Percentiles rank a stretch among this genome's conserved stretches.
Evolutionary conservation across 192 early-diverging fungal species (phyloP).

Genomic region (Backusella sp.): DNA sequence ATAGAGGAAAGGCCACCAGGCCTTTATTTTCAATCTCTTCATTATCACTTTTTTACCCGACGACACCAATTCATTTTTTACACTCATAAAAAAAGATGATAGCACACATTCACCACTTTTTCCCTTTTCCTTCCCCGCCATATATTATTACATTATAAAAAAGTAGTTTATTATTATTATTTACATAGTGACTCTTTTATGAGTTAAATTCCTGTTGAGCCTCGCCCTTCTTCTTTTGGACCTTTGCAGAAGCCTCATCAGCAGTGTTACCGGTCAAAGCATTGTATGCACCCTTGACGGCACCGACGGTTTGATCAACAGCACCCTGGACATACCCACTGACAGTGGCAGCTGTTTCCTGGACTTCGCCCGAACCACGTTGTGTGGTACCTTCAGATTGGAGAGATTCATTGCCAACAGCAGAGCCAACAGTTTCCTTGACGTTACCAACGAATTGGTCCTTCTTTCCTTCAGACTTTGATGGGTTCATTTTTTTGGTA

Average conservation of each 20-base stretch:
- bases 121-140: too few species aligned
- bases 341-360: constrained; percentile 19
- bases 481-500: constrained; percentile 11
- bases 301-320: constrained; percentile 25
- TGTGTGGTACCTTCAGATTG: constrained; percentile 33
- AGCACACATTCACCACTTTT: too few species aligned
- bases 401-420: constrained; percentile 32
- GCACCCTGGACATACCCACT: constrained; percentile 30
- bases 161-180: too few species aligned
- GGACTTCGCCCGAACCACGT: constrained; percentile 22
- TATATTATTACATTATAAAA: background rate
- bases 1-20: too few species aligned
- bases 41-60: too few species aligned
- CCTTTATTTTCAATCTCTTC: too few species aligned
- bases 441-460: constrained; percentile 34
- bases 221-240: constrained; percentile 23
- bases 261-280: constrained; percentile 11
- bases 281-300: constrained; percentile 28
- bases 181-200: background rate
- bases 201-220: constrained; percentile 13
- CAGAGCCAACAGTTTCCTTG: constrained; percentile 37
- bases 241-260: constrained; percentile 8
- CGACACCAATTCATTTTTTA: too few species aligned
- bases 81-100: too few species aligned
- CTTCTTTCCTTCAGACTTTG: constrained; percentile 21